Evolutionary conservation across 192 early-diverging fungal species (phyloP), one percentile per base, ranked within the genome.

Genomic region (Rhizophagus clarus): DNA sequence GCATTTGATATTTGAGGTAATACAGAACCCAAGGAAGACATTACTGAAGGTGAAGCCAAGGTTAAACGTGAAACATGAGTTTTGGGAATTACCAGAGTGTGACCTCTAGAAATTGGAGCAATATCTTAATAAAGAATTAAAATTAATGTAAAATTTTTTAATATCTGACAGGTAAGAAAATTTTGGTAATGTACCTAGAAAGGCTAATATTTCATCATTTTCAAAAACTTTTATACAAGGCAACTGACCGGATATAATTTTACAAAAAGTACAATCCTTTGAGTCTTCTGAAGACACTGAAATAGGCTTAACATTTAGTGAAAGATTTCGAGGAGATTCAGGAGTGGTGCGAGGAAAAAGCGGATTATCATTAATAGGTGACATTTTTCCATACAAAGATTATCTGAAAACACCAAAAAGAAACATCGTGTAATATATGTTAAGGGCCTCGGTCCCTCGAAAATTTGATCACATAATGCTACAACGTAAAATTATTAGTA

Each of bases 251-350:
- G 62, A n/a, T 9, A 64, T 3, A 28, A 64, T 64, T 64, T 64
- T 64, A 64, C 62, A 64, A 64, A 64, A 64, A 10, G 62, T 64
- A 64, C 62, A 64, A 29, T 64, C n/a, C 17, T 64, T 28, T 28
- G 17, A 4, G 3, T 56, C 49, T 20, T 56, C 49, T 56, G 49
- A 56, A 56, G 49, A 4, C 4, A 22, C 49, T 4, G 49, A 6
- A 20, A 20, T 22, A 20, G 49, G 1, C 3, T 56, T 15, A 20
- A 14, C 42, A 12, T 10, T 5, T 2, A 4, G 49, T 17, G 49
- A 17, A 17, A 56, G 49, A 56, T 15, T 56, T 56, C 17, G 49
- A 56, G 49, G 15, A 40, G 37, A 40, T 40, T 7, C 37, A 40
- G 37, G 37, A 56, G 49, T 56, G 22, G 1, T 56, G 14, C 17